Evolutionary conservation across 148 eudicot species (phyloP).

Genomic region (Arctostaphylos glauca): DNA sequence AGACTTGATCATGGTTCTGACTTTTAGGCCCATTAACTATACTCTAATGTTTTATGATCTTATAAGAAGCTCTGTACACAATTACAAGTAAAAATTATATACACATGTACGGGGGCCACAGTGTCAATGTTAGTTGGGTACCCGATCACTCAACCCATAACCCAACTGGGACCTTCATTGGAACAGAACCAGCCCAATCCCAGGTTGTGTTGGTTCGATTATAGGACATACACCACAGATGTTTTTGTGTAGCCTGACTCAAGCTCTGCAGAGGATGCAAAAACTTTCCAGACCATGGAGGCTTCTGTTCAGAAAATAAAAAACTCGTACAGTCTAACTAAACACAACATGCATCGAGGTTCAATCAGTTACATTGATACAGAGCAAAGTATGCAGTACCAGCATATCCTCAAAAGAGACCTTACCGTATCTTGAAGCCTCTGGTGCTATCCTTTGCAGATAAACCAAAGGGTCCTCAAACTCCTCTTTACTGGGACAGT

Average conservation of each 20-base stretch:
- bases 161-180: not conserved
- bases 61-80: not conserved
- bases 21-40: not conserved
- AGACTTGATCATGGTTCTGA: not conserved
- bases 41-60: not conserved
- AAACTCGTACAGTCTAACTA: not conserved
- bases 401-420: not conserved
- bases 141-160: not conserved
- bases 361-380: not conserved
- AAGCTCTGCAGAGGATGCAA: not conserved
- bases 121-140: not conserved
- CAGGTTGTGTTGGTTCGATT: not conserved
- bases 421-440: slow-evolving; percentile 89
- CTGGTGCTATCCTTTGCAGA: slow-evolving; percentile 85
- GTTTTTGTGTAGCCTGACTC: not conserved
- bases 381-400: not conserved
- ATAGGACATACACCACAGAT: not conserved
- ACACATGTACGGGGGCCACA: not conserved
- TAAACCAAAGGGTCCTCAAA: slow-evolving; percentile 90
- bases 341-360: not conserved
- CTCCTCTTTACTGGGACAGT: slow-evolving; percentile 72
- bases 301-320: not conserved
- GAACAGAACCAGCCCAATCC: not conserved
- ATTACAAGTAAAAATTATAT: not conserved
- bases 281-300: not conserved